Evolutionary conservation across 305 asterid species (phyloP), one percentile per base, ranked within the genome.

Genomic region (Fraxinus dipetala): DNA sequence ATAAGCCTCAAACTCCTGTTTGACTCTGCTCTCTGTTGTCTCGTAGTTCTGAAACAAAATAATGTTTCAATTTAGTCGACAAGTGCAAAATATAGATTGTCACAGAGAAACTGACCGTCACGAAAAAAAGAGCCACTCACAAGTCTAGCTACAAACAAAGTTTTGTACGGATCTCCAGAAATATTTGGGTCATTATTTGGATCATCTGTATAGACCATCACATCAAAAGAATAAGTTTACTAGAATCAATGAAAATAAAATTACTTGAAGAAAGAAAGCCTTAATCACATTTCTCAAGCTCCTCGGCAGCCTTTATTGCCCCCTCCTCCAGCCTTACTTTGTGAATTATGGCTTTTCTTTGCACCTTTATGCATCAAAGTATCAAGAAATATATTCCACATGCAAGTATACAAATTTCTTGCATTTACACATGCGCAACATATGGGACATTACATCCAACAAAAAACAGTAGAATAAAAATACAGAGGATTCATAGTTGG

Each of bases 131-230:
- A 83, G 45, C 14, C 20, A 91, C 98, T 90, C 85, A 95, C 99
- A 85, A 95, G 97, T 89, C 98, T 89, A 79, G 98, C 93, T 76
- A 95, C 97, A 85, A 95, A 94, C 89, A 95, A 79, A 5, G 98
- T 95, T 85, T 94, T 95, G 89, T 94, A 95, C 24, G 98, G 99
- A 89, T 95, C 98, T 84, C 98, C 99, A 78, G 94, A 87, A 74
- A 91, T 76, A 87, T 90, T 85, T 28, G 97, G 93, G 84, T 95
- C 98, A 22, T 85, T 94, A 81, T 54, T 89, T 80, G 98, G 98
- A 85, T 95, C 97, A 89, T 93, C 99, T 95, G 95, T 89, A 83
- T 2, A 75, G 30, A 78, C 77, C 61, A 77, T 48, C 70, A 81
- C 45, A 38, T 28, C 54, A 61, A n/a, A 65, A 34, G 30, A 75